Evolutionary conservation across 331 rosid genomes (phyloP), one percentile per base, ranked within the genome.

Genomic region (Spiraea crenata): DNA sequence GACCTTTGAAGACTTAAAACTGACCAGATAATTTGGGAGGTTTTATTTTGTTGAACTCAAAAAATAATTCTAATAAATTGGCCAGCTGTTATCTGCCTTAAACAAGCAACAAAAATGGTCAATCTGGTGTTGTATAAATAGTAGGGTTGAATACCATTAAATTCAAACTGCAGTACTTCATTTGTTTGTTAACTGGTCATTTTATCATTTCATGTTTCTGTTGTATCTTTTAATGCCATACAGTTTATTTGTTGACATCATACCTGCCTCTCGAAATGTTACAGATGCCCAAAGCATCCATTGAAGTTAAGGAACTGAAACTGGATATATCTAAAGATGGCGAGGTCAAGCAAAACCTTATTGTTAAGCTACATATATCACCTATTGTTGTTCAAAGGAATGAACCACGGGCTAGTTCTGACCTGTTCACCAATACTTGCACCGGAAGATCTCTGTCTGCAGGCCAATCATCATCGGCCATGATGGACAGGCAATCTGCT

Each of bases 301-400:
- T 91, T 71, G 98, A 95, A 80, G 84, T 91, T 72, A 95, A 91
- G 86, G 99, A 88, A 69, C 84, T 95, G 83, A 81, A 82, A 65
- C 77, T 88, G 77, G 96, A 91, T 78, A 84, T 91, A 72, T 89
- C 91, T 71, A 95, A 89, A 85, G 92, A 86, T 75, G 91, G 90
- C 67, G 86, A 84, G 75, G 73, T 89, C 31, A 74, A 80, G 79
- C 77, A 91, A 78, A 91, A 88, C 86, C 81, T 91, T 62, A 70
- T 85, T 61, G 92, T 95, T 82, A 89, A 82, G 85, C 87, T 91
- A 61, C 93, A 84, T 45, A 82, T 91, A 82, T 60, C 84, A 56
- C 93, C 98, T 61, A 86, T 91, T 80, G 61, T 75, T 77, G 80
- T 91, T 79, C 84, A 91, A 85, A 61, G 87, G 69, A 92, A 85